Base-by-base conservation (phyloP, 768 basidiomycete species). In the Leccinum longicurvipes region DNA sequence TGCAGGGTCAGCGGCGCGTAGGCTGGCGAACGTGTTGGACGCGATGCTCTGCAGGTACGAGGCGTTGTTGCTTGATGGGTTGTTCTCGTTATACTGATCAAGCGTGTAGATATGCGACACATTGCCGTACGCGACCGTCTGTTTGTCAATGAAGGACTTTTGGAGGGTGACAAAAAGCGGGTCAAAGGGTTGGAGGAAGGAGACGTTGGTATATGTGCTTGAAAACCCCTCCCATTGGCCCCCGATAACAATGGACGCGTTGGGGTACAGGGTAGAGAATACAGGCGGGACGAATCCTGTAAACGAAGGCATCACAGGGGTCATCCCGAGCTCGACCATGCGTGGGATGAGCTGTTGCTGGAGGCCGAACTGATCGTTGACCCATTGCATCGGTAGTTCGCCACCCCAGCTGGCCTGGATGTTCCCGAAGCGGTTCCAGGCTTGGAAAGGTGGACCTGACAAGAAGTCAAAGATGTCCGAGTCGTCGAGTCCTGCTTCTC, bases 81-180 rank as follows among this genome's bases (percentile, higher is more conserved):
- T 59, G 54, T 73, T 77, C 39, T 39, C n/a, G 39, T 39, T 39
- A n/a, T 39, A 39, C 39, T 39, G 39, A 19, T 39, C 39, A 5
- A 77, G 71, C n/a, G 76, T 75, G 54, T 77, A 77, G 50, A 76
- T 66, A 48, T 77, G 75, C 17, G 75, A 69, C 27, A 74, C 57
- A 45, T 69, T 66, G 7, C 76, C 76, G 49, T 74, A 77, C 0
- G 71, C 71, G 10, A n/a, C 39, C 10, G n/a, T 39, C 39, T 39
- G 39, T 39, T 39, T 39, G 39, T 39, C n/a, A 2, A 77, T 74
- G 62, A 77, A 76, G 8, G 69, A 68, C 42, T 64, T 66, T 54
- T 77, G 76, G 31, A 77, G 57, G 23, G 64, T 68, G 3, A 59
- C 17, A 50, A 74, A 77, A 31, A 77, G 68, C 14, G 71, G 61